A percentile compares a stretch with the other conserved stretches of the same genome.
These are phyloP conservation scores for Diplodia intermedia DNA, from an alignment of 2,329 filamentous ascomycete species.

Conservation along the genomic window DNA sequence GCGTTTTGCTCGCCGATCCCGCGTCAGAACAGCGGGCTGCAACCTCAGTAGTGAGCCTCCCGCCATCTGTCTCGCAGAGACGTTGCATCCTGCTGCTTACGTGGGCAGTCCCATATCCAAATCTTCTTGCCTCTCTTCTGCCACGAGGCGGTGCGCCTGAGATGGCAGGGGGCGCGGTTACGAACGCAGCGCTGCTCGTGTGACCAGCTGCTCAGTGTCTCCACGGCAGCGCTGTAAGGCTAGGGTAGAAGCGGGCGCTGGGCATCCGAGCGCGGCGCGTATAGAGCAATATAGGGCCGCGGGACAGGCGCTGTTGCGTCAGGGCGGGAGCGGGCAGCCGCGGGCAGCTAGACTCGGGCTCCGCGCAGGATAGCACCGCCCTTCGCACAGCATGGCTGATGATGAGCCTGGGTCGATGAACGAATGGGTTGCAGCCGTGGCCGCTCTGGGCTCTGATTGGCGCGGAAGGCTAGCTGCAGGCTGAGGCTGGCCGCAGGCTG, in stretches of 20 bases:
- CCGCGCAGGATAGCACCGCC: neutral
- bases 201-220: neutral
- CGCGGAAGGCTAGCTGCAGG: neutral
- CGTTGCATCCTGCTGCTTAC: too few relatives aligned
- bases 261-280: neutral
- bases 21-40: neutral
- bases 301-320: neutral
- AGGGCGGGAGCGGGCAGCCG: neutral
- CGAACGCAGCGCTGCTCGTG: neutral
- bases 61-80: neutral
- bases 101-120: too few relatives aligned
- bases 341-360: neutral
- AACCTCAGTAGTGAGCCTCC: too few relatives aligned
- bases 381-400: neutral
- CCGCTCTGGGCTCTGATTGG: conserved; percentile 7
- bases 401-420: neutral
- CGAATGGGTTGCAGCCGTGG: conserved; percentile 1
- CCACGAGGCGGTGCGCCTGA: neutral
- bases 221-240: neutral
- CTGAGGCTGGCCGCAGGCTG: too few relatives aligned
- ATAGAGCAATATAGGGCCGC: neutral
- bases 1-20: conserved; percentile 14
- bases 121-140: neutral
- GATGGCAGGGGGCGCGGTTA: neutral
- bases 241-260: conserved; percentile 11